These are phyloP conservation scores for Epichloe aotearoae DNA, from an alignment of 2,329 filamentous ascomycete species.

Conservation along the genomic window DNA sequence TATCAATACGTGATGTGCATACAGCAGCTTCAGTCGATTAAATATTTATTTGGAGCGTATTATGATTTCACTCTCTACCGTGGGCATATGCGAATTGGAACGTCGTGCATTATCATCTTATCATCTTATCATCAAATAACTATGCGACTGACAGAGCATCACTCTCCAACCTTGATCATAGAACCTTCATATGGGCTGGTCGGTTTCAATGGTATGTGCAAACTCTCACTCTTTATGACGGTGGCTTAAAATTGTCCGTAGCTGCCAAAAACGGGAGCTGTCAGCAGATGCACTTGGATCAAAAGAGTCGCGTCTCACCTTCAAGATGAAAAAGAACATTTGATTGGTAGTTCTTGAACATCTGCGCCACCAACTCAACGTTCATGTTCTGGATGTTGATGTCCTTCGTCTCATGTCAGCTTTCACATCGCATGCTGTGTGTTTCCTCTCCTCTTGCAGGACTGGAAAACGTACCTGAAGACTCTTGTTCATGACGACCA, in stretches of 20 bases:
- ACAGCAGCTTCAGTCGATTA: too few relatives aligned
- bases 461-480: conserved; percentile 51
- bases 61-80: neutral
- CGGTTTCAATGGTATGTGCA: neutral
- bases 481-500: conserved; percentile 84
- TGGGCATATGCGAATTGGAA: neutral
- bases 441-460: neutral
- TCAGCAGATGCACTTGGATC: neutral
- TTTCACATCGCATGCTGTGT: neutral
- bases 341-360: conserved; percentile 99
- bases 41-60: too few relatives aligned
- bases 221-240: conserved; percentile 35
- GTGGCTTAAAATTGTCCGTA: conserved; percentile 72
- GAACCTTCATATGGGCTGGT: neutral
- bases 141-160: neutral
- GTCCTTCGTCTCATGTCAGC: conserved; percentile 41
- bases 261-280: conserved; percentile 34
- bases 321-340: conserved; percentile 96
- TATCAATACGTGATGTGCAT: too few relatives aligned
- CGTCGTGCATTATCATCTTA: neutral
- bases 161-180: neutral
- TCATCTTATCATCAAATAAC: neutral
- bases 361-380: conserved; percentile 91
- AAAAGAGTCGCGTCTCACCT: conserved; percentile 41
- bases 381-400: conserved; percentile 99